Conservation (phyloP, 768 basidiomycete species). For the Grammothele lineata region DNA sequence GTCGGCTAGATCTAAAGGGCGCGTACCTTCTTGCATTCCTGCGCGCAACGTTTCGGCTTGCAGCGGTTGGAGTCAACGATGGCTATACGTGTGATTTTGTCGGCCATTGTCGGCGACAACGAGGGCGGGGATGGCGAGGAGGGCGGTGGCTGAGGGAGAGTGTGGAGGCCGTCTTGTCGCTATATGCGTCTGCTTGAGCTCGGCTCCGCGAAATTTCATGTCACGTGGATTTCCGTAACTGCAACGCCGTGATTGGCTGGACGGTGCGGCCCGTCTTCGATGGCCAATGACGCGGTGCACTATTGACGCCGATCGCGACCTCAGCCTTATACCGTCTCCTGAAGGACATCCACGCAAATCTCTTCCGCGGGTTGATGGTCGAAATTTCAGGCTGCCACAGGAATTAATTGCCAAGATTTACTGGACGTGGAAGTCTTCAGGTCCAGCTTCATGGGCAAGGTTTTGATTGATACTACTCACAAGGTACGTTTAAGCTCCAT, state of each 20-base stretch:
- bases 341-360: too few species aligned
- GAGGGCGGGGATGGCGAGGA: not conserved
- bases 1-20: not conserved
- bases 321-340: too few species aligned
- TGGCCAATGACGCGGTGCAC: too few species aligned
- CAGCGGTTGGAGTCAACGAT: constrained; percentile 90
- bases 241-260: not conserved
- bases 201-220: not conserved
- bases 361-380: too few species aligned
- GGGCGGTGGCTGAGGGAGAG: not conserved
- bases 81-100: constrained; percentile 97
- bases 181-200: not conserved
- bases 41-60: constrained; percentile 95
- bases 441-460: too few species aligned
- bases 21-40: constrained; percentile 94
- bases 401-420: too few species aligned
- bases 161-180: not conserved
- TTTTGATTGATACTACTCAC: too few species aligned
- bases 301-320: too few species aligned
- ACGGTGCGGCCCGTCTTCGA: too few species aligned
- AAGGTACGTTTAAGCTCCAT: too few species aligned
- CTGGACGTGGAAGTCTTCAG: too few species aligned
- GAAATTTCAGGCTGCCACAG: too few species aligned
- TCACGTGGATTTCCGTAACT: not conserved
- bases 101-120: constrained; percentile 29